Conservation (phyloP, 208 protist genomes). For the Leishmania amazonensis region DNA sequence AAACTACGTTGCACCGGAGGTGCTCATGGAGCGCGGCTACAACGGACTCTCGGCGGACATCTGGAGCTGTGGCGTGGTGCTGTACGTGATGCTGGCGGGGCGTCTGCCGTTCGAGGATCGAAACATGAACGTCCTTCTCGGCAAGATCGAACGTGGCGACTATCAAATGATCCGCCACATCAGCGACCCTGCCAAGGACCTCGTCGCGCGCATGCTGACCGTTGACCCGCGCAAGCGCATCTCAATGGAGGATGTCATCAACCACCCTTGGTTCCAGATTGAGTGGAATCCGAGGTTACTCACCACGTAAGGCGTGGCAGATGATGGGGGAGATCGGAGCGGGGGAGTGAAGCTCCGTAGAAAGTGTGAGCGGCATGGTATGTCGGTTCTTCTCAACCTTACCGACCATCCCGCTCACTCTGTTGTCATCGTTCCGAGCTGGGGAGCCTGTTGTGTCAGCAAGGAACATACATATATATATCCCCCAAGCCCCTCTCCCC, state of each 20-base stretch:
- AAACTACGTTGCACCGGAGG: constrained; percentile 94
- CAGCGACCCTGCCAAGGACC: constrained; percentile 58
- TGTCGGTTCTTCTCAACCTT: not conserved
- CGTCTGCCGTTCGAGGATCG: constrained; percentile 93
- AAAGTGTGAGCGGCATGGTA: not conserved
- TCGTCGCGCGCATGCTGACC: constrained; percentile 82
- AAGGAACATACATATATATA: not conserved
- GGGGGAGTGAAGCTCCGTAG: not conserved
- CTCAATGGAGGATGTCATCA: constrained; percentile 89
- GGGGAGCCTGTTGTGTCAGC: not conserved
- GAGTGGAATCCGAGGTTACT: constrained; percentile 69
- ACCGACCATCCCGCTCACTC: not conserved
- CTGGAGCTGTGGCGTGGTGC: constrained; percentile 96
- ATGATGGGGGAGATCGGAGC: not conserved
- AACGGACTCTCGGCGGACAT: constrained; percentile 95
- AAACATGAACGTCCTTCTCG: constrained; percentile 91
- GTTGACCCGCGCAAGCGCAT: constrained; percentile 86
- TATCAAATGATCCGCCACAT: constrained; percentile 89
- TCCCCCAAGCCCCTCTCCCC: not conserved
- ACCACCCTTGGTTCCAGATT: constrained; percentile 88
- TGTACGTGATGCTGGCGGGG: constrained; percentile 96
- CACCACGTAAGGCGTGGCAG: not conserved
- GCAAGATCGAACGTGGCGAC: constrained; percentile 92
- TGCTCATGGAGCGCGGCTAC: constrained; percentile 93
- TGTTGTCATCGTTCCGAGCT: not conserved